Percentiles rank a stretch among this genome's conserved stretches.
Conservation (phyloP, 352 stramenopile species). For the Thalassiosira mediterranea region DNA sequence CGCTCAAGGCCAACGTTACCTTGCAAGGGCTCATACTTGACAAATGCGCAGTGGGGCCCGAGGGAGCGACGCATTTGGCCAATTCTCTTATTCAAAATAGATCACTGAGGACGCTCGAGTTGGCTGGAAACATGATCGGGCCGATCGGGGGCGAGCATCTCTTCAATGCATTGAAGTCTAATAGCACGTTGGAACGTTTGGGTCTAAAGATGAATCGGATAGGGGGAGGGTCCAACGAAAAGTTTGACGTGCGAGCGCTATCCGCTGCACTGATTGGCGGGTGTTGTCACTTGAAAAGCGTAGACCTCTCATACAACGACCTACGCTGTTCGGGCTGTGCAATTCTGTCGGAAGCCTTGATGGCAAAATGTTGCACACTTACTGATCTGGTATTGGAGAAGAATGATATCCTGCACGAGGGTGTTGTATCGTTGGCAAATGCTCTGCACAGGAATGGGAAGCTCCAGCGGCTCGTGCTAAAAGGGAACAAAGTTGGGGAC, state of each 20-base stretch:
- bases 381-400: conserved; percentile 35
- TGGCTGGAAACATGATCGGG: conserved; percentile 43
- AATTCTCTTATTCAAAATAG: conserved; percentile 7
- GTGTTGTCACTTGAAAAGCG: conserved; percentile 13
- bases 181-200: conserved; percentile 14
- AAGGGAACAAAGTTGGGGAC: conserved; percentile 20
- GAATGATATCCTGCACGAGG: conserved; percentile 24
- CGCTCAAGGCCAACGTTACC: conserved; percentile 9
- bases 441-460: neutral
- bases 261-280: conserved; percentile 12
- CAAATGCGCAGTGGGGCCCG: conserved; percentile 34
- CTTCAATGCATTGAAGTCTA: conserved; percentile 20
- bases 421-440: conserved; percentile 15
- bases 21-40: conserved; percentile 22
- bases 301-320: conserved; percentile 47
- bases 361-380: conserved; percentile 4
- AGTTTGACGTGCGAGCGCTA: conserved; percentile 25
- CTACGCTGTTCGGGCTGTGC: conserved; percentile 24
- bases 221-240: conserved; percentile 12
- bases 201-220: conserved; percentile 40
- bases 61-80: conserved; percentile 18
- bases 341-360: conserved; percentile 21
- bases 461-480: conserved; percentile 12
- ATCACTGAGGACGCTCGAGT: conserved; percentile 12
- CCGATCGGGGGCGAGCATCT: conserved; percentile 10